A percentile compares a stretch with the other conserved stretches of the same genome.
Conservation (phyloP, 2,329 filamentous ascomycete species). For the Arachnopeziza araneosa region DNA sequence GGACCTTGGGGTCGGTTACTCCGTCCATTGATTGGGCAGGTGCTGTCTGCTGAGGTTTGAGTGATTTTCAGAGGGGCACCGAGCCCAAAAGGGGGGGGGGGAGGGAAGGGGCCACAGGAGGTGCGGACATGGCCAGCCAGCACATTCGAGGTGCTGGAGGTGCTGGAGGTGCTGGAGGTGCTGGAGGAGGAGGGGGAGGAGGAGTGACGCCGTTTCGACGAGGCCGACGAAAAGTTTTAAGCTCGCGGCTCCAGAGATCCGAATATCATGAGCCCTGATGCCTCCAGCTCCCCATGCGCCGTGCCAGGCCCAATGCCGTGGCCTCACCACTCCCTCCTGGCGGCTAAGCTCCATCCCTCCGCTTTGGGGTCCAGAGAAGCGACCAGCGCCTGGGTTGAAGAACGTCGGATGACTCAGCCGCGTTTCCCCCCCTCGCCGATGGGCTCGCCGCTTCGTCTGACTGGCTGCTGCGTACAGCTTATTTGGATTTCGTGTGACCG, state of each 20-base stretch:
- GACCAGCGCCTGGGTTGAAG: background rate
- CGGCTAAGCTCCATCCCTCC: background rate
- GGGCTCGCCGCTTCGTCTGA: background rate
- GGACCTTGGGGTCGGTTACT: background rate
- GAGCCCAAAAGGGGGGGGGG: background rate
- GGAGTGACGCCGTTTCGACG: too few relatives aligned
- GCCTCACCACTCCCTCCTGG: background rate
- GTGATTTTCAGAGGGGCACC: background rate
- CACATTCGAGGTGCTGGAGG: background rate
- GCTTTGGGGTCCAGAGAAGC: background rate
- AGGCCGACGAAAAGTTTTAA: too few relatives aligned
- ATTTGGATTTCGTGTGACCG: background rate
- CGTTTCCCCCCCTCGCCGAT: background rate
- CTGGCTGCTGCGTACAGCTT: background rate
- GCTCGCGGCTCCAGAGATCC: background rate
- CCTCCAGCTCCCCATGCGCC: background rate
- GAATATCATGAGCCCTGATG: too few relatives aligned
- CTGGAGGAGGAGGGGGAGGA: too few relatives aligned
- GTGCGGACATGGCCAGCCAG: background rate
- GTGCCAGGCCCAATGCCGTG: background rate
- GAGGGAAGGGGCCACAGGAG: too few relatives aligned
- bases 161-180: too few relatives aligned
- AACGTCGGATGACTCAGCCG: background rate
- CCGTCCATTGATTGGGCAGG: background rate
- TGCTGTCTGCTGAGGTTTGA: background rate